Evolutionary conservation across 176 grass and related monocot genomes (phyloP).

Genomic region (Aegilops sharonensis): DNA sequence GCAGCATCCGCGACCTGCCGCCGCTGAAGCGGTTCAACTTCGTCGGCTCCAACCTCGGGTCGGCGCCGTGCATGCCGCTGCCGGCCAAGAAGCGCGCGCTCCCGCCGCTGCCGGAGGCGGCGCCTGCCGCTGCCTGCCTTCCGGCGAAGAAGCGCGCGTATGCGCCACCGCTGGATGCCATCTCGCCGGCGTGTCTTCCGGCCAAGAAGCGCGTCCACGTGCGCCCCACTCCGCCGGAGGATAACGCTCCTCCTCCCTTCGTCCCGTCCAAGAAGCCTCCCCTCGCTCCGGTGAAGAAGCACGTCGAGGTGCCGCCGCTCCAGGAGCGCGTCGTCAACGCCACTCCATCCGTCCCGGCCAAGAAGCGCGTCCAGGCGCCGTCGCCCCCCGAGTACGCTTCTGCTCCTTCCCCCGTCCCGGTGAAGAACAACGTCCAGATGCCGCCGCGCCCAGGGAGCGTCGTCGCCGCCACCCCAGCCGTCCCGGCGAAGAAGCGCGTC

Average conservation of each 20-base stretch:
- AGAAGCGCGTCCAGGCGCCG: conserved; percentile 22
- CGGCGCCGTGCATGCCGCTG: background rate
- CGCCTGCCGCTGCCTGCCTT: conserved; percentile 23
- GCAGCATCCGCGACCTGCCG: conserved; percentile 42
- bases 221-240: background rate
- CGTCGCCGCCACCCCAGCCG: background rate
- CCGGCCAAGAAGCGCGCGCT: conserved; percentile 69
- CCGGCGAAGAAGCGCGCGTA: conserved; percentile 73
- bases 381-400: no score
- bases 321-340: no score
- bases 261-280: conserved; percentile 6
- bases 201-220: conserved; percentile 19
- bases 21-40: conserved; percentile 81
- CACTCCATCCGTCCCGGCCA: background rate
- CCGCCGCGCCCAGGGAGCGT: background rate
- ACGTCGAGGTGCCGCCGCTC: background rate
- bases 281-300: background rate
- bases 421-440: background rate
- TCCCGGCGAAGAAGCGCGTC: background rate
- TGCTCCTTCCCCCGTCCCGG: background rate
- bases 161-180: background rate
- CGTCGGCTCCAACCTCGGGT: conserved; percentile 15
- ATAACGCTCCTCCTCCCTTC: background rate
- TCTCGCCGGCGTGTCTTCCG: conserved; percentile 1
- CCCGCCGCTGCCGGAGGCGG: background rate